Percentiles rank a stretch among this genome's conserved stretches.
These are phyloP conservation scores for Paracorniculantispora psalliotae DNA, from an alignment of 2,329 filamentous ascomycete genomes.

Conservation along the genomic window DNA sequence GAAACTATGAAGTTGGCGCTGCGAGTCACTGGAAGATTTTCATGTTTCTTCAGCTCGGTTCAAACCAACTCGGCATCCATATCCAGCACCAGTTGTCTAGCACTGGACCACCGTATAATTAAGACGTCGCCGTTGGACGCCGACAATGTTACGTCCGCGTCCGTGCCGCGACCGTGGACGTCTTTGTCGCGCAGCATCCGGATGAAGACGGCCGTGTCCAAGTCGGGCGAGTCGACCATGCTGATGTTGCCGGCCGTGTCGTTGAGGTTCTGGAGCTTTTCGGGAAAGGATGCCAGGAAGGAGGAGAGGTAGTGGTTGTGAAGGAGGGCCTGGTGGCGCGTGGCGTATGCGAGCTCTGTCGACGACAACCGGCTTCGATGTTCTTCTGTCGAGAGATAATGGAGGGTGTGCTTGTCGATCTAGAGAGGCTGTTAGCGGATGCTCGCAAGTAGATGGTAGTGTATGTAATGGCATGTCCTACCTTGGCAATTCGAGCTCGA, in stretches of 20 bases:
- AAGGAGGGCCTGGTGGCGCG: slow-evolving; percentile 77
- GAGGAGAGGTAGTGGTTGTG: slow-evolving; percentile 79
- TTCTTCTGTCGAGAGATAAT: slow-evolving; percentile 59
- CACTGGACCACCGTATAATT: slow-evolving; percentile 70
- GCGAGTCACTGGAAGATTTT: no score
- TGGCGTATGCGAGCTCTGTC: slow-evolving; percentile 76
- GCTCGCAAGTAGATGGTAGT: not conserved
- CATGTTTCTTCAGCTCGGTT: not conserved
- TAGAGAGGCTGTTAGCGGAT: slow-evolving; percentile 26
- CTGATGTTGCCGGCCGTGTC: slow-evolving; percentile 83
- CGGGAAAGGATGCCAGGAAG: slow-evolving; percentile 79
- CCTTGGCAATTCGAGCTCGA: slow-evolving; percentile 82
- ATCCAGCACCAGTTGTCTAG: slow-evolving; percentile 54
- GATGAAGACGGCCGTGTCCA: slow-evolving; percentile 79
- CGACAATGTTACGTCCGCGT: slow-evolving; percentile 56
- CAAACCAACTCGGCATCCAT: slow-evolving; percentile 55
- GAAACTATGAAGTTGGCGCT: no score
- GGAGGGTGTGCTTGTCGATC: slow-evolving; percentile 72
- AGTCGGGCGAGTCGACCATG: slow-evolving; percentile 88
- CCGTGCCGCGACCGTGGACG: slow-evolving; percentile 57
- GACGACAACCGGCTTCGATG: slow-evolving; percentile 63
- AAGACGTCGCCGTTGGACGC: slow-evolving; percentile 59
- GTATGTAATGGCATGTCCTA: slow-evolving; percentile 25
- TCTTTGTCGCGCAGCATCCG: slow-evolving; percentile 60
- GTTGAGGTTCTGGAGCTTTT: slow-evolving; percentile 75